Percentiles rank a stretch among this genome's conserved stretches.
Conservation (phyloP, 179 eudicot genomes). For the Spinacia oleracea region DNA sequence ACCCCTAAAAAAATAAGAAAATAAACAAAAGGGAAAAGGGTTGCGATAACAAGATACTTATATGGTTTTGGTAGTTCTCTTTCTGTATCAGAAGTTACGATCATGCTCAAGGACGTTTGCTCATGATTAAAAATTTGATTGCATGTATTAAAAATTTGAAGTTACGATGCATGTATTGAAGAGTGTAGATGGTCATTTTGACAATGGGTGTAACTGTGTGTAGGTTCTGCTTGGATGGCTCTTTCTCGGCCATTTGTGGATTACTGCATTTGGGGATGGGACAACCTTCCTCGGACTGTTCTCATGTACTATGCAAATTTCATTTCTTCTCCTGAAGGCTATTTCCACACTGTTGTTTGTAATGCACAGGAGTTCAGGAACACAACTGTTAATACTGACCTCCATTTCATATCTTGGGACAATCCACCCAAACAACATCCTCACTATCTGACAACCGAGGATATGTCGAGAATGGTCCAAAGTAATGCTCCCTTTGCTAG, state of each 20-base stretch:
- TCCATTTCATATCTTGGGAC: constrained; percentile 90
- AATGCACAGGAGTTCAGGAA: constrained; percentile 66
- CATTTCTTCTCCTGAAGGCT: constrained; percentile 84
- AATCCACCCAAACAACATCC: constrained; percentile 92
- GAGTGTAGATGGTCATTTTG: background rate
- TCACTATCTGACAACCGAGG: constrained; percentile 64
- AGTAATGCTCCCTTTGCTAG: constrained; percentile 86
- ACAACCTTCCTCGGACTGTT: constrained; percentile 73
- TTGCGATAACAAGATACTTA: background rate
- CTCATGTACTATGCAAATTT: constrained; percentile 91
- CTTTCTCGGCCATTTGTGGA: constrained; percentile 77
- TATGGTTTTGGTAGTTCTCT: background rate
- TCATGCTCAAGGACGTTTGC: background rate
- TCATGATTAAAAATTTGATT: background rate
- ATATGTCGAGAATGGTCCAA: constrained; percentile 62
- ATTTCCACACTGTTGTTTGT: constrained; percentile 82
- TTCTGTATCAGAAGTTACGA: background rate
- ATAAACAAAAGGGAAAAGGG: background rate
- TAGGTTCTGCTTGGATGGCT: constrained; percentile 92
- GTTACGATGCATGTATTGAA: too few relatives aligned
- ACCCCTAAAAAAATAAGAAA: background rate
- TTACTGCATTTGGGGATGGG: constrained; percentile 93
- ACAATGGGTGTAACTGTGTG: constrained; percentile 1
- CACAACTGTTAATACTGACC: constrained; percentile 85
- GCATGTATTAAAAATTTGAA: too few relatives aligned